Percentiles rank a stretch among this genome's conserved stretches.
Evolutionary conservation across 352 stramenopile genomes (phyloP).

Genomic region (Pythium vanterpoolii): DNA sequence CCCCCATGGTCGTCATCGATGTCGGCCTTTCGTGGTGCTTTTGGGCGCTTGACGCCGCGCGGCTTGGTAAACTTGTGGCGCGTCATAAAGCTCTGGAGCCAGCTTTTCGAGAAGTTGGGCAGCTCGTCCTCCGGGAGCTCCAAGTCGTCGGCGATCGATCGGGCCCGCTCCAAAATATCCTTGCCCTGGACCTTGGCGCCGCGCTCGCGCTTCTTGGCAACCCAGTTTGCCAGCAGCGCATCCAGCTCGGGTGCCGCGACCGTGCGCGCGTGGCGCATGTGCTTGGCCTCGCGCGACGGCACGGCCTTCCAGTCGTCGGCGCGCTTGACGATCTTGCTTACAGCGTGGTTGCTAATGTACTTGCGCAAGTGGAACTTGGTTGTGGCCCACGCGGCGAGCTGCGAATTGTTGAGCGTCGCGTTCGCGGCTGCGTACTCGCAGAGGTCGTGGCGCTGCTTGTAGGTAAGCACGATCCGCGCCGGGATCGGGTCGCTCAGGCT

Average conservation of each 20-base stretch:
- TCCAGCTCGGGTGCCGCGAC: slow-evolving; percentile 14
- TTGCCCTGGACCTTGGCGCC: slow-evolving; percentile 9
- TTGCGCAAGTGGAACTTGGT: slow-evolving; percentile 26
- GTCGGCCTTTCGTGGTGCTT: neutral
- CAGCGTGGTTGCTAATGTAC: slow-evolving; percentile 25
- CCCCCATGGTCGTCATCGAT: neutral
- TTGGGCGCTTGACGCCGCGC: neutral
- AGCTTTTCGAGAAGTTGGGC: slow-evolving; percentile 28
- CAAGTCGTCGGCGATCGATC: slow-evolving; percentile 12
- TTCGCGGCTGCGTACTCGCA: slow-evolving; percentile 16
- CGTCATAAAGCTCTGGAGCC: slow-evolving; percentile 20
- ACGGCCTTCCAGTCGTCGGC: slow-evolving; percentile 23
- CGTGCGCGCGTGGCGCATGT: slow-evolving; percentile 15
- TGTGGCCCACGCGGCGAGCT: slow-evolving; percentile 21
- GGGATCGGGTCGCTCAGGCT: slow-evolving; percentile 28
- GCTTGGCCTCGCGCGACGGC: slow-evolving; percentile 12
- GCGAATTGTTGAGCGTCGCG: slow-evolving; percentile 18
- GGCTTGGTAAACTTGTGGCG: slow-evolving; percentile 19
- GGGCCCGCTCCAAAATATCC: slow-evolving; percentile 17
- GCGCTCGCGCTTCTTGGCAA: slow-evolving; percentile 14
- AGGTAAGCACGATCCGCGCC: slow-evolving; percentile 23
- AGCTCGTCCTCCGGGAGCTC: slow-evolving; percentile 12
- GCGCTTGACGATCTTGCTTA: slow-evolving; percentile 19
- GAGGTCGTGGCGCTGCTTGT: slow-evolving; percentile 23
- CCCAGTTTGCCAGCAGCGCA: slow-evolving; percentile 18